Conservation (phyloP, 2,329 filamentous ascomycete species). For the Fusarium tricinctum region DNA sequence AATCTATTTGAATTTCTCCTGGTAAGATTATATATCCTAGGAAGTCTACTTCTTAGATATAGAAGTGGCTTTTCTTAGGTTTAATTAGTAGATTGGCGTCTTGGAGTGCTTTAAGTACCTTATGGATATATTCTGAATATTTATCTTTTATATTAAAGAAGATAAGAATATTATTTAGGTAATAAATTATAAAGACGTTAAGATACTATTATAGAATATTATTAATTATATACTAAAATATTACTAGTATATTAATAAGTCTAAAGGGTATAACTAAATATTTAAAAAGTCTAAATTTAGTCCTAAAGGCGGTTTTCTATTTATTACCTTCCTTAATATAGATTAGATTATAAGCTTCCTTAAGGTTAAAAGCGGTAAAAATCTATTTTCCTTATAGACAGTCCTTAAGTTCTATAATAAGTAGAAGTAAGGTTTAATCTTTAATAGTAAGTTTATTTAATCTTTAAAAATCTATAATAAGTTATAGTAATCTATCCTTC, state of each 20-base stretch:
- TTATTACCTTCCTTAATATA: constrained; percentile 38
- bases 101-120: constrained; percentile 6
- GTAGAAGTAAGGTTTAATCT: constrained; percentile 7
- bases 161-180: too few relatives aligned
- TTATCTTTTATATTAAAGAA: too few relatives aligned
- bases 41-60: constrained; percentile 29
- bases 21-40: constrained; percentile 21
- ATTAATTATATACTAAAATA: too few relatives aligned
- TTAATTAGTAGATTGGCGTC: constrained; percentile 33
- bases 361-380: constrained; percentile 39
- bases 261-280: background rate
- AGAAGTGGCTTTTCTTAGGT: constrained; percentile 30
- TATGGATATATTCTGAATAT: too few relatives aligned
- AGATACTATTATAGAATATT: too few relatives aligned
- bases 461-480: constrained; percentile 47
- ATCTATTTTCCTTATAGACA: constrained; percentile 25
- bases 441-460: constrained; percentile 51
- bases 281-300: constrained; percentile 46
- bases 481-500: constrained; percentile 38
- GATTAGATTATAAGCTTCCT: constrained; percentile 51
- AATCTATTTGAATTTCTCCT: constrained; percentile 32
- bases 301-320: constrained; percentile 47
- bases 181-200: too few relatives aligned
- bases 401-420: constrained; percentile 48
- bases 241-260: too few relatives aligned